Evolutionary conservation across 2,329 filamentous ascomycete genomes (phyloP).

Genomic region (Leptographium lundbergii): DNA sequence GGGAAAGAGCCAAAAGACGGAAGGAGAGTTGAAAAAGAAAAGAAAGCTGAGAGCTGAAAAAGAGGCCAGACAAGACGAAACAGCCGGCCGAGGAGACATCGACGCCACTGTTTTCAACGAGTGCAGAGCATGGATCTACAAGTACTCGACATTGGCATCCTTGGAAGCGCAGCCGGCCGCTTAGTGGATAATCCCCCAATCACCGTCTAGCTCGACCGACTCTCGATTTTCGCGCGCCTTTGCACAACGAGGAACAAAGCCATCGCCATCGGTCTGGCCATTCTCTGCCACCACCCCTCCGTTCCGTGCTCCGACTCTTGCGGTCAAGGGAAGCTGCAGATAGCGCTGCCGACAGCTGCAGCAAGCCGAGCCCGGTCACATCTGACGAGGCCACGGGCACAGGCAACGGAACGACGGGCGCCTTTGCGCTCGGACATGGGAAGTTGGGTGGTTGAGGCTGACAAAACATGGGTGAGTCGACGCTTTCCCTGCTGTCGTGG

Average conservation of each 20-base stretch:
- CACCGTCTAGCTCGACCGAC: background rate
- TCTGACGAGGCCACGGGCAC: background rate
- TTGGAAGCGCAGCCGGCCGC: background rate
- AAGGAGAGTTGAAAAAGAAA: background rate
- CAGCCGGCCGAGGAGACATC: background rate
- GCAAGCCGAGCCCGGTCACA: background rate
- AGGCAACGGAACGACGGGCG: background rate
- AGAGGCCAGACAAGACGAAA: background rate
- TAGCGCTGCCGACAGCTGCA: background rate
- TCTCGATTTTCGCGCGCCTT: background rate
- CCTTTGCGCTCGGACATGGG: background rate
- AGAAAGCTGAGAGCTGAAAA: background rate
- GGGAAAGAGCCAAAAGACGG: background rate
- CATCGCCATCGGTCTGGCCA: background rate
- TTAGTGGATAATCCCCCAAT: background rate
- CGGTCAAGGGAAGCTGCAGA: background rate
- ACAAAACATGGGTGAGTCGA: conserved; percentile 5
- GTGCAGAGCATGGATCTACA: background rate
- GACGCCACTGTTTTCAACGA: background rate
- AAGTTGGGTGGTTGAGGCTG: background rate
- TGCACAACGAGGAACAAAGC: background rate
- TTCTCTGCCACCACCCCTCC: background rate
- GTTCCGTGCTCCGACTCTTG: background rate
- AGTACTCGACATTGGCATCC: background rate
- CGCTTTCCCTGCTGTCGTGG: conserved; percentile 4